phyloP scores from a whole-genome alignment of 306 rosid species.

The Rosa rugosa region DNA sequence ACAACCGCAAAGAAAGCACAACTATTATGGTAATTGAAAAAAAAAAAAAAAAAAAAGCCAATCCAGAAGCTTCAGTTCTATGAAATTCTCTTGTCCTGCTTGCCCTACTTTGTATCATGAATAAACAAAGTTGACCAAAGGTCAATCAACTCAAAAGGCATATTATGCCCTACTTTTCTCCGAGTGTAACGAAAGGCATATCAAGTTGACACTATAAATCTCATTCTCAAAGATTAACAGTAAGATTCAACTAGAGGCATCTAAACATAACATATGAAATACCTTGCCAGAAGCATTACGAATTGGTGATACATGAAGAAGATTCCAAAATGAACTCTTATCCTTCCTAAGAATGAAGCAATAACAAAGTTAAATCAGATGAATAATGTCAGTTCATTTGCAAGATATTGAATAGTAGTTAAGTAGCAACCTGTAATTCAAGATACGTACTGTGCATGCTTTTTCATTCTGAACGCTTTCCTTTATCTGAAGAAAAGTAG shows the following conservation, averaged over 20 bases:
- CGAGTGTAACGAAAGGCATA: slow-evolving; percentile 10
- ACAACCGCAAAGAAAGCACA: not conserved
- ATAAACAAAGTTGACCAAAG: not conserved
- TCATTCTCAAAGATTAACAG: not conserved
- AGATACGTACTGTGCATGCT: slow-evolving; percentile 88
- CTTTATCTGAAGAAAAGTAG: slow-evolving; percentile 59
- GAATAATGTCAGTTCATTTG: slow-evolving; percentile 25
- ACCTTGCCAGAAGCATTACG: slow-evolving; percentile 96
- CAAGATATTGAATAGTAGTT: slow-evolving; percentile 26
- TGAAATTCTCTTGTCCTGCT: not conserved
- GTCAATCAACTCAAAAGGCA: not conserved
- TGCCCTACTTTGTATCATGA: not conserved
- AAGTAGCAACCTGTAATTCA: slow-evolving; percentile 93
- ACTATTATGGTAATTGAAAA: not conserved
- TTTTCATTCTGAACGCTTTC: slow-evolving; percentile 63
- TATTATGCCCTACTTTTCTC: not conserved
- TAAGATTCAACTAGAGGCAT: slow-evolving; percentile 5
- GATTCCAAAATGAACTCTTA: slow-evolving; percentile 87
- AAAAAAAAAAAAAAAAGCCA: not conserved
- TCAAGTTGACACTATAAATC: not conserved
- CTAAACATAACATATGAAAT: slow-evolving; percentile 23
- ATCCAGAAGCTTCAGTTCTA: not conserved
- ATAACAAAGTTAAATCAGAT: slow-evolving; percentile 29
- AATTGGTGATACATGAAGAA: slow-evolving; percentile 83
- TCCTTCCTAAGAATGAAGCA: slow-evolving; percentile 65